Conservation (phyloP, 164 flowering plant species). For the Magnolia sinica region DNA sequence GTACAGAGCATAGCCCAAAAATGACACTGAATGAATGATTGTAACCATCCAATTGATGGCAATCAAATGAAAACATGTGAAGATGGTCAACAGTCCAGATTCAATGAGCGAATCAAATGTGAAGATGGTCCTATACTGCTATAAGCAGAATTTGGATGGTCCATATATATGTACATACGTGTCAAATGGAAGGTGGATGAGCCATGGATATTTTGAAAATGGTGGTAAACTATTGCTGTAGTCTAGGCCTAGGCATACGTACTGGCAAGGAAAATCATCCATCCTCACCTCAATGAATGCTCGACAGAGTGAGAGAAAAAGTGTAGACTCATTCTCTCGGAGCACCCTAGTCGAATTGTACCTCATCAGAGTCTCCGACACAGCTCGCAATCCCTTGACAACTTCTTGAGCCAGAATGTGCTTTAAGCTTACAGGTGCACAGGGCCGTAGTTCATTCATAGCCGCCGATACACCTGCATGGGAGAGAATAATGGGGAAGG, state of each 20-base stretch:
- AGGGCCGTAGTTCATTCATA: slow-evolving; percentile 97
- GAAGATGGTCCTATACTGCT: no score
- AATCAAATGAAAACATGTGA: no score
- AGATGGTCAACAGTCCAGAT: no score
- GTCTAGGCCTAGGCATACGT: background rate
- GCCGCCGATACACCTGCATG: slow-evolving; percentile 84
- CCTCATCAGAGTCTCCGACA: slow-evolving; percentile 69
- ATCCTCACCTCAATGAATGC: slow-evolving; percentile 76
- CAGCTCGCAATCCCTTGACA: slow-evolving; percentile 73
- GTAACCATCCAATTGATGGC: no score
- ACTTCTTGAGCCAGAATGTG: slow-evolving; percentile 75
- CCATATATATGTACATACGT: no score
- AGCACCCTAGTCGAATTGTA: slow-evolving; percentile 83
- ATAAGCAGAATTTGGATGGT: no score
- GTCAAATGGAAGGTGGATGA: no score
- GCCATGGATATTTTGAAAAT: background rate
- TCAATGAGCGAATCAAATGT: no score
- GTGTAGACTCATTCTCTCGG: slow-evolving; percentile 67
- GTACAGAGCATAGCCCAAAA: no score
- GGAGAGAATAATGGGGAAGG: background rate
- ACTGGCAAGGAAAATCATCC: background rate
- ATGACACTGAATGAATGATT: no score
- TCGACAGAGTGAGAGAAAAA: slow-evolving; percentile 86
- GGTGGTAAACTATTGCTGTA: background rate
- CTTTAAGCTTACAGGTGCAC: slow-evolving; percentile 90